A percentile compares a stretch with the other conserved stretches of the same genome.
These are phyloP conservation scores for Colletotrichum tabaci DNA, from an alignment of 2,329 filamentous ascomycete genomes.

Conservation along the genomic window DNA sequence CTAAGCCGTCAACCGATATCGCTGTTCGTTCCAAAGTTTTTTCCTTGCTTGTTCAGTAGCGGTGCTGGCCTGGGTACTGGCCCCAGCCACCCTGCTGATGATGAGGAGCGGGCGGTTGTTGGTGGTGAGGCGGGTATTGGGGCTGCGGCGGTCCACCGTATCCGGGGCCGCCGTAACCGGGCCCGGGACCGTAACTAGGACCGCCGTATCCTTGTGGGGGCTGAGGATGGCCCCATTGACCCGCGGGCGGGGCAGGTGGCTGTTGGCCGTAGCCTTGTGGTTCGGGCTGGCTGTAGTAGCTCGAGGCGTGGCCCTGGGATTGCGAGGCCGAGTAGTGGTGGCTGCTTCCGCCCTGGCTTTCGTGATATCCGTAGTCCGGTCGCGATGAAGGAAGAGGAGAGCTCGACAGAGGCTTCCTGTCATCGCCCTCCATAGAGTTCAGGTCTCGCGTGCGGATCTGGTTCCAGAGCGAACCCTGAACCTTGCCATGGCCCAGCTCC, in stretches of 20 bases:
- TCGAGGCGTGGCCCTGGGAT: conserved; percentile 38
- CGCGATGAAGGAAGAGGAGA: conserved; percentile 53
- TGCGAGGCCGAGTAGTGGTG: conserved; percentile 45
- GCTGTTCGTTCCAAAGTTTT: neutral
- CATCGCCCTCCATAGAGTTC: conserved; percentile 66
- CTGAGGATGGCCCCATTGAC: conserved; percentile 43
- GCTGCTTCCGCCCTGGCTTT: conserved; percentile 47
- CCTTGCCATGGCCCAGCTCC: conserved; percentile 69
- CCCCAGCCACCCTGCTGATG: conserved; percentile 49
- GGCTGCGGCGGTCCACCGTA: conserved; percentile 45
- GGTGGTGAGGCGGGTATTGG: conserved; percentile 37
- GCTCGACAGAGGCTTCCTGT: conserved; percentile 57
- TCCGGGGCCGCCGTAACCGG: conserved; percentile 41
- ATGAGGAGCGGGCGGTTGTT: conserved; percentile 41
- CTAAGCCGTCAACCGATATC: neutral
- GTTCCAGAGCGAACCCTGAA: conserved; percentile 72
- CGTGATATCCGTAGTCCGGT: conserved; percentile 59
- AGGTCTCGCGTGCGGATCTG: conserved; percentile 74
- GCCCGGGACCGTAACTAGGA: conserved; percentile 49
- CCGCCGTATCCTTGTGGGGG: conserved; percentile 47
- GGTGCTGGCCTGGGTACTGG: conserved; percentile 57
- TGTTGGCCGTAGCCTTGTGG: conserved; percentile 51
- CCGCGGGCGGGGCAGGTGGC: conserved; percentile 47
- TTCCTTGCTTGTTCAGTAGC: conserved; percentile 42
- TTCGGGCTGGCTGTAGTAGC: conserved; percentile 45